Base-by-base conservation (phyloP, 208 protist species). In the Wallacemonas sp. region DNA sequence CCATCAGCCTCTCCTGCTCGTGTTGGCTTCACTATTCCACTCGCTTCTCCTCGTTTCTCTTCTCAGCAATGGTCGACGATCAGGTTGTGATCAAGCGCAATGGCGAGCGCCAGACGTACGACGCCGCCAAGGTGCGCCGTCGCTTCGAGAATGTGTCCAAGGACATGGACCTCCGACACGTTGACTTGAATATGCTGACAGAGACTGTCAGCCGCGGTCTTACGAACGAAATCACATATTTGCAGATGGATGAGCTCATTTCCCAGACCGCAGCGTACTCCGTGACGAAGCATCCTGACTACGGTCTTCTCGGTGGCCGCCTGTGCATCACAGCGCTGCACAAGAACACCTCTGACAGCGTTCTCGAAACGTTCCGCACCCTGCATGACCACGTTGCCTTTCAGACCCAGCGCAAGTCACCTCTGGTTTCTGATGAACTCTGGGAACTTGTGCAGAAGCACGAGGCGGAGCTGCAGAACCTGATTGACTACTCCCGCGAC, bases 321-420 rank as follows among this genome's bases (percentile, higher is more conserved):
- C 94, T 99, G 24, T 86, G 93, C 47, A 91, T 99, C 12, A 97
- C 93, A 19, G 96, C 98, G 74, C 86, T 99, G 24, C 98, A 99
- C 80, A 99, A 99, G 81, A 78, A 78, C 36, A 99, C 98, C 0
- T 75, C 80, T 19, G 77, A 68, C 4, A 86, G 65, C 11, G 96
- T 99, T 59, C 70, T 92, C 12, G 84, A 98, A 46, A 95, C 90
- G 11, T 94, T 98, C 49, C 38, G 75, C 24, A 62, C 70, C n/a
- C 90, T 99, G n/a, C 80, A 97, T 66, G 61, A 88, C 19, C 98
- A 98, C 74, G 79, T 96, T 21, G 85, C 98, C 36, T 62, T 72
- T 1, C 82, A 89, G 58, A 99, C 74, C 1, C 62, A 73, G 14
- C 60, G 74, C 30, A 41, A 42, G 0, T 82, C 97, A 0, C 93